Base-by-base conservation (phyloP, 228 moss, liverwort and hornwort genomes). In the Sphagnum magellanicum region DNA sequence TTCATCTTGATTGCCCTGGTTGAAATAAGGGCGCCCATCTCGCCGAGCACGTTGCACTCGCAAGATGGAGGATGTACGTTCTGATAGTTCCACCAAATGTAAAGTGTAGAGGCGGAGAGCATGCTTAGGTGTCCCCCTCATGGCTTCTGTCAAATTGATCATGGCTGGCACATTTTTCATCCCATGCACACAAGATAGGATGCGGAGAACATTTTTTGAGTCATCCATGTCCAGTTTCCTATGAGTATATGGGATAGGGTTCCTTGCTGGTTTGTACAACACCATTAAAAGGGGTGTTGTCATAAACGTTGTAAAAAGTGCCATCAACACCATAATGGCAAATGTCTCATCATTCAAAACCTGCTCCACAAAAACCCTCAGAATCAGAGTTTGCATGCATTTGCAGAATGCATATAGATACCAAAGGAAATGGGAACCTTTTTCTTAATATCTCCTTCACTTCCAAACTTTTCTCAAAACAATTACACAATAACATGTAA, bases 301-400 rank as follows among this genome's bases (percentile, higher is more conserved):
- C 16, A 94, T 88, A 69, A 84, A 77, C 6, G 94, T 91, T 50
- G 94, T 91, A 66, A 94, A 81, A 13, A 94, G 63, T 10, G 94
- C 94, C 91, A 91, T 94, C 8, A 94, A 61, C 15, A 94, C 91
- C 91, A 94, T 88, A 51, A 94, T 90, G 0, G 94, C 91, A n/a
- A 94, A 94, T 8, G 91, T 86, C 67, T 91, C 81, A 6, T 91
- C 83, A 13, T 84, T 94, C 50, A 94, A 67, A 12, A 95, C 92
- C 94, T 94, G 91, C 52, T 63, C 64, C 32, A 65, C 10, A 7
- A 12, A 11, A 50, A 32, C 32, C 3, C 32, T 32, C 32, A 17
- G 16, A 32, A 32, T 32, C 32, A 32, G 32, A 32, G 32, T 32
- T 32, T 32, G 32, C 32, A 2, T 32, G 32, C 32, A 32, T 32